These are phyloP conservation scores for Gastrolobium bilobum DNA, from an alignment of 306 rosid species.

Conservation along the genomic window DNA sequence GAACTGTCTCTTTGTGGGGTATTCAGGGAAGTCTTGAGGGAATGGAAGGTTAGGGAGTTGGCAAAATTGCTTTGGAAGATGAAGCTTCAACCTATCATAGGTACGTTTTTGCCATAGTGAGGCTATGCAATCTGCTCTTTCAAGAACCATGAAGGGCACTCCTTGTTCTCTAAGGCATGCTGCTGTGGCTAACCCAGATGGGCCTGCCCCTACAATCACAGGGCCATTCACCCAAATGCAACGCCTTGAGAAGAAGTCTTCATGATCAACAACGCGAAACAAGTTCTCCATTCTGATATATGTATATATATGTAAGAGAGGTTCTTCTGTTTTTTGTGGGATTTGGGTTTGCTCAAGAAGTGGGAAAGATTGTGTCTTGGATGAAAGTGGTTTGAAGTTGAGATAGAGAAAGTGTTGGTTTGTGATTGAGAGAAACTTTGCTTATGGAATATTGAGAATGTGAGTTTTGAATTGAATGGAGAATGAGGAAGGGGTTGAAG, in stretches of 20 bases:
- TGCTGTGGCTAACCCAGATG: conserved; percentile 90
- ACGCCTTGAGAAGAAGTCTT: conserved; percentile 70
- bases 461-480: conserved; percentile 65
- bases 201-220: conserved; percentile 94
- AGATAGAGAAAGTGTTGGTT: not conserved
- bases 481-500: conserved; percentile 35
- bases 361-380: conserved; percentile 13
- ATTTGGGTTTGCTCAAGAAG: not conserved
- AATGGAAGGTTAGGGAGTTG: conserved; percentile 86
- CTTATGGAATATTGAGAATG: conserved; percentile 49
- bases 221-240: conserved; percentile 92
- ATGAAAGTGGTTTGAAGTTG: not conserved
- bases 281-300: conserved; percentile 71
- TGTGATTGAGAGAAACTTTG: conserved; percentile 33
- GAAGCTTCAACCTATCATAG: conserved; percentile 91
- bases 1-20: conserved; percentile 85
- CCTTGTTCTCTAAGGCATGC: conserved; percentile 90
- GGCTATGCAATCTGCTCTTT: conserved; percentile 85
- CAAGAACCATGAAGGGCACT: conserved; percentile 81
- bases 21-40: conserved; percentile 82
- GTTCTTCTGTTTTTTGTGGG: not conserved
- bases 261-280: conserved; percentile 64
- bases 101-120: conserved; percentile 88
- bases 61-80: conserved; percentile 91
- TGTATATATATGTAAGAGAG: not conserved